phyloP scores from a whole-genome alignment of 73 alveolate genomes.

The Effrenium voratum region DNA sequence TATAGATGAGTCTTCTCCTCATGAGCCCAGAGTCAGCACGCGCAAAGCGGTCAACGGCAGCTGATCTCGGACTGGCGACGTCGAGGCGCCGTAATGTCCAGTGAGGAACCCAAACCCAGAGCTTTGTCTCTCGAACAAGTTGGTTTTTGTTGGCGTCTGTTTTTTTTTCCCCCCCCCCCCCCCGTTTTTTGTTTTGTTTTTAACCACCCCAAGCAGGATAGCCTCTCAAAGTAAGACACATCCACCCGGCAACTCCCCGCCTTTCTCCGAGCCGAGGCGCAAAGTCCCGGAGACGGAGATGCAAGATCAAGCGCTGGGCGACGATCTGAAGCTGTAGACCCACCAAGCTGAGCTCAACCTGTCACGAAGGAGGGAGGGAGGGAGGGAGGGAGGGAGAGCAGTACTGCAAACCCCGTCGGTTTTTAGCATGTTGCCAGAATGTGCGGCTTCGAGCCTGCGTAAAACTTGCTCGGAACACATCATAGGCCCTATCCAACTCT shows the following conservation, averaged over 20 bases:
- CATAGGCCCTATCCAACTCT: too few relatives aligned
- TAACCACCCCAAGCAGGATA: background rate
- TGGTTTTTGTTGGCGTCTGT: too few relatives aligned
- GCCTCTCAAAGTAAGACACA: background rate
- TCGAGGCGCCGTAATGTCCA: too few relatives aligned
- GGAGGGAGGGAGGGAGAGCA: background rate
- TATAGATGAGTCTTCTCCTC: too few relatives aligned
- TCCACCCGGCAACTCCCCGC: background rate
- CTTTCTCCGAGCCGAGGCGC: background rate
- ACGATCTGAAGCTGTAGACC: conserved; percentile 44
- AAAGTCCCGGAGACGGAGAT: conserved; percentile 51
- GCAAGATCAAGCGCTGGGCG: conserved; percentile 24
- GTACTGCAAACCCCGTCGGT: background rate
- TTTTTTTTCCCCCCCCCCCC: too few relatives aligned
- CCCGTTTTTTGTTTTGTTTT: background rate
- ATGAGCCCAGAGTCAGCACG: too few relatives aligned
- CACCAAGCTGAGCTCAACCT: conserved; percentile 71
- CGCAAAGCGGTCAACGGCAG: too few relatives aligned
- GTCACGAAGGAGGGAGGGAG: background rate
- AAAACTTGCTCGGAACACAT: too few relatives aligned
- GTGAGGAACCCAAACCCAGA: too few relatives aligned
- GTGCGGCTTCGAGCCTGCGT: too few relatives aligned
- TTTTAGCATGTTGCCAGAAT: background rate
- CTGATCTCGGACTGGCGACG: too few relatives aligned
- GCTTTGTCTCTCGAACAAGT: too few relatives aligned